These are phyloP conservation scores for Kluyveromyces wickerhamii DNA, from an alignment of 805 yeast species.

Conservation along the genomic window DNA sequence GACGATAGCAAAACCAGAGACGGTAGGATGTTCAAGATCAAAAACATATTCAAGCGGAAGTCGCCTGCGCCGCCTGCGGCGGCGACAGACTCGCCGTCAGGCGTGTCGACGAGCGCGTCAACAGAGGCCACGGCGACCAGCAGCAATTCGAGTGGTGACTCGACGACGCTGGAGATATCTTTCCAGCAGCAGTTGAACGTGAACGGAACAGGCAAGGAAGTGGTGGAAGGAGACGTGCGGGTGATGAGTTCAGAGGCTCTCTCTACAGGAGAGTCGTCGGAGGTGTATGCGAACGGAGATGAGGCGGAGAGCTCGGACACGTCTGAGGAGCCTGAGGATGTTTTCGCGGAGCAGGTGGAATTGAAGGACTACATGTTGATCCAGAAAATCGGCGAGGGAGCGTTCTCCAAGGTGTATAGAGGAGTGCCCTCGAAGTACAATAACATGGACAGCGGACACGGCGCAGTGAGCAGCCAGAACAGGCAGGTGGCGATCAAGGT, in stretches of 20 bases:
- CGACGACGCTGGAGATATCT: conserved; percentile 3
- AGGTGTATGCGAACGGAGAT: conserved; percentile 2
- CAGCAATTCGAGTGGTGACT: conserved; percentile 5
- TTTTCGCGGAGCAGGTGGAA: conserved; percentile 31
- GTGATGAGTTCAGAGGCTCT: conserved; percentile 3
- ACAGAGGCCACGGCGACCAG: conserved; percentile 5
- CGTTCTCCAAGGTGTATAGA: conserved; percentile 67
- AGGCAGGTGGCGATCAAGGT: conserved; percentile 43
- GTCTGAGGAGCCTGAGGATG: conserved; percentile 18
- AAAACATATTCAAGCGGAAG: conserved; percentile 15
- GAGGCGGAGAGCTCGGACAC: conserved; percentile 5
- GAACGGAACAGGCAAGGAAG: conserved; percentile 6
- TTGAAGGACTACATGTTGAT: conserved; percentile 33
- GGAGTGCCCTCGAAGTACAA: conserved; percentile 30
- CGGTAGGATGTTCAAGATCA: conserved; percentile 11
- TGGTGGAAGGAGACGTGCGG: conserved; percentile 10
- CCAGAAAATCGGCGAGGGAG: conserved; percentile 69
- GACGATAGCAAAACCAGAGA: no score
- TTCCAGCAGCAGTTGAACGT: conserved; percentile 5
- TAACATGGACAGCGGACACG: conserved; percentile 9
- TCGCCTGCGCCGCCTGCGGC: conserved; percentile 9
- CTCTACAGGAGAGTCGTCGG: conserved; percentile 11
- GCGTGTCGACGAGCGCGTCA: no score
- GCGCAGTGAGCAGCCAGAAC: conserved; percentile 12
- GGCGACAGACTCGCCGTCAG: conserved; percentile 5